Base-by-base conservation (phyloP, 768 basidiomycete genomes). In the Termitomyces sp. region DNA sequence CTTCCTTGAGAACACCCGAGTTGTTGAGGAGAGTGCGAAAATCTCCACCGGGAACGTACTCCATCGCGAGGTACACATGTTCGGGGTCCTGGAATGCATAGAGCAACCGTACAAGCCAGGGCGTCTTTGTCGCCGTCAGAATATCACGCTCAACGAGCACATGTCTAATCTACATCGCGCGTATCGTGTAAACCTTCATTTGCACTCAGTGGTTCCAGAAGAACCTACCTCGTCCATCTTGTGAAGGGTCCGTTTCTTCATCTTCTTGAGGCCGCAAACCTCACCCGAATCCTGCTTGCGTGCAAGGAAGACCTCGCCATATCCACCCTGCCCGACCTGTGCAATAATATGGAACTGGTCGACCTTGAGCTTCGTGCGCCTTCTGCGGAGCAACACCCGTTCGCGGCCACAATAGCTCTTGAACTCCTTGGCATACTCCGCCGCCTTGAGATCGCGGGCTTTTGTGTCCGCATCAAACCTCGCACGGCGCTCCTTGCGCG, bases 261-360 rank as follows among this genome's bases (percentile, higher is more conserved):
- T 96, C 77, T 92, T 96, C 81, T 99, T 98, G 55, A 98, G 75
- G 7, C 97, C 97, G 62, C 96, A 98, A 10, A 99, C 91, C 69
- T 98, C 93, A 27, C 94, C 92, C 1, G 95, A 91, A 65, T 99
- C 97, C 64, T 88, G 89, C 71, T 98, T 97, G 42, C 96, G 79
- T 10, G 97, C 97, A 52, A 99, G 80, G 68, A 91, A 99, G 26
- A 99, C 97, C 63, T 98, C 96, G 5, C 97, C 97, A 72, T 98
- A 99, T 2, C 97, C 97, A 13, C 97, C 97, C 75, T 99, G 97
- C 1, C 97, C 97, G 48, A 99, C 94, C 72, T 99, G 97, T 0
- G 95, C 94, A 62, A 99, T 95, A 71, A 99, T 96, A 68, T 97
- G 93, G 73, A 99, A 99, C 67, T 96, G 92, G 49, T 98, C 93